A percentile compares a stretch with the other conserved stretches of the same genome.
Conservation (phyloP, 176 grass and related monocot species). For the Chrysopogon serrulatus region DNA sequence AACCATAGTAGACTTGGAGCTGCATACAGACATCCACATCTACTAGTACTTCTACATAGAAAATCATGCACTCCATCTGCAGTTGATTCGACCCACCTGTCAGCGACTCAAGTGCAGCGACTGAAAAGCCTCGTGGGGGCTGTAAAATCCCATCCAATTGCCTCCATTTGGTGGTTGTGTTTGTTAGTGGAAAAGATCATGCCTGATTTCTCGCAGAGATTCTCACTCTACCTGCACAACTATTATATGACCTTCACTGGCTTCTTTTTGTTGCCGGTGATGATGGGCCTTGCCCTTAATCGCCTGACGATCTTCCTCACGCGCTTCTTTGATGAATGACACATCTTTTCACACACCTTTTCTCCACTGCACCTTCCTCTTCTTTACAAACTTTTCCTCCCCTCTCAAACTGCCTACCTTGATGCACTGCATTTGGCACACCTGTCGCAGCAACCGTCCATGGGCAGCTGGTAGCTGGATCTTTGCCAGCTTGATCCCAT, state of each 20-base stretch:
- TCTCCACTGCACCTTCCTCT: background rate
- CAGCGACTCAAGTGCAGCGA: no score
- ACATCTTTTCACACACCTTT: background rate
- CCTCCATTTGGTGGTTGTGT: no score
- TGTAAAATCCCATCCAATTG: no score
- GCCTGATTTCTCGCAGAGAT: background rate
- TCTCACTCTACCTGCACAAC: background rate
- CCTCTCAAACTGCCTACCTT: background rate
- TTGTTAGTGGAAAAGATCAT: no score
- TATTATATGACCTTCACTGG: background rate
- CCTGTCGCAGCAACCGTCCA: background rate
- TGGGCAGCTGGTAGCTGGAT: background rate
- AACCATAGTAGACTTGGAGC: no score
- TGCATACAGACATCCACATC: no score
- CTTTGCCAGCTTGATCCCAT: conserved; percentile 7
- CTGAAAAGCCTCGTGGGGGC: no score
- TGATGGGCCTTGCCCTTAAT: background rate
- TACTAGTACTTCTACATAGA: no score
- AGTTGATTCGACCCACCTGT: background rate
- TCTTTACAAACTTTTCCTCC: background rate
- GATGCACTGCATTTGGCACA: background rate
- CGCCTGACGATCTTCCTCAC: conserved; percentile 11
- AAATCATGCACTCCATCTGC: background rate
- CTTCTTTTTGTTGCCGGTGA: conserved; percentile 8
- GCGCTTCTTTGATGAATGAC: conserved; percentile 5